Evolutionary conservation across 164 flowering plant species (phyloP), one percentile per base, ranked within the genome.

Genomic region (Vitis riparia): DNA sequence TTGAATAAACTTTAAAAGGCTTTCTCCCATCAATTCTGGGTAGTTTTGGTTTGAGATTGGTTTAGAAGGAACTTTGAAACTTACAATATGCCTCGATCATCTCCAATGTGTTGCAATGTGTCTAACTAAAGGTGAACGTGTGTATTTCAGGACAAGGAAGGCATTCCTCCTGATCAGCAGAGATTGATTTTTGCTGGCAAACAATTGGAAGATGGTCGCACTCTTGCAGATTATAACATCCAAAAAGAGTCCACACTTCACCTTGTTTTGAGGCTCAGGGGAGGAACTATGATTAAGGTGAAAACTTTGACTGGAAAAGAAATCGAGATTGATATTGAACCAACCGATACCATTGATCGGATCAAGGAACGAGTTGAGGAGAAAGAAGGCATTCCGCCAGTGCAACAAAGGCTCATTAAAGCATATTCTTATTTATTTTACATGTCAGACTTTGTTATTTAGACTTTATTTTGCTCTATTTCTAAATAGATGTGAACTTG

Each of bases 311-410:
- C 88, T 48, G 84, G 84, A n/a, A 84, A 82, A 63, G 86, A 80
- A 67, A 85, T 79, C 65, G 88, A 85, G 64, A 85, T 80, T 65
- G 88, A 82, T 59, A 85, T 85, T 66, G 88, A 85, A 63, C 83
- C 84, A 47, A 82, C 79, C 55, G 86, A 84, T 66, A 78, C 84
- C 50, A 82, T 82, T 72, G 84, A 82, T 19, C 62, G 86, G 62
- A 80, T 84, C 68, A 82, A 84, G 82, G 85, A 80, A 63, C 62
- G 84, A 12, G 88, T 84, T n/a, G 88, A 80, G 72, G 88, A 84
- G 73, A 80, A 82, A 63, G 88, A 84, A 67, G 84, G 88, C 47
- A 84, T 82, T 71, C 88, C 88, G 49, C 88, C 85, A 2, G 86
- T 82, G 61, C 88, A 82, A 73, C 88, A 82, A 70, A 80, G 88